Percentiles rank a stretch among this genome's conserved stretches.
Conservation (phyloP, 169 alveolate genomes). For the Ichthyophthirius multifiliis region DNA sequence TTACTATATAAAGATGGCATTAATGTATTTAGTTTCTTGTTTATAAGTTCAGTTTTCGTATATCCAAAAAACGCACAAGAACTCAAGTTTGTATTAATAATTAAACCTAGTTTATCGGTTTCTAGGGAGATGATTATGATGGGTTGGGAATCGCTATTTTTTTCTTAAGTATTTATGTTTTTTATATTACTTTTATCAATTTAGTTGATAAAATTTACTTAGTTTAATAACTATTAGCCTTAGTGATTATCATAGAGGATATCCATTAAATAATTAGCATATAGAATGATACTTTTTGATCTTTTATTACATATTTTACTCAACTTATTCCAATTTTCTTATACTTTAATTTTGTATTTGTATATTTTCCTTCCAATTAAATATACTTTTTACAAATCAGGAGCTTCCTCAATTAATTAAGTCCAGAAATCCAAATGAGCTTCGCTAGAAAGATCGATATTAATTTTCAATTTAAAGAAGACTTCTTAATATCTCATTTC, state of each 20-base stretch:
- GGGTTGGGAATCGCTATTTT: conserved; percentile 1
- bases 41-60: conserved; percentile 47
- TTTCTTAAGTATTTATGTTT: neutral
- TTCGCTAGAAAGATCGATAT: conserved; percentile 38
- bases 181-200: conserved; percentile 8
- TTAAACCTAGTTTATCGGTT: conserved; percentile 54
- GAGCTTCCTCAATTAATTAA: conserved; percentile 50
- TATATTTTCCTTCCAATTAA: conserved; percentile 52
- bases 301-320: conserved; percentile 37
- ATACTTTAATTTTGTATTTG: conserved; percentile 41
- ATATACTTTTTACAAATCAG: conserved; percentile 56
- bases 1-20: conserved; percentile 63
- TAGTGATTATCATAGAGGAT: neutral
- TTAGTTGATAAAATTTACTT: neutral
- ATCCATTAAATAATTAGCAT: conserved; percentile 2
- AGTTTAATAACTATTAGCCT: neutral
- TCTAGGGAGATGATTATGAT: conserved; percentile 51
- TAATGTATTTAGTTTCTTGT: conserved; percentile 47
- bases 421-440: conserved; percentile 62
- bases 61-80: conserved; percentile 49
- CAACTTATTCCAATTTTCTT: conserved; percentile 48
- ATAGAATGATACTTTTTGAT: neutral
- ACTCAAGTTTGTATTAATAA: conserved; percentile 38
- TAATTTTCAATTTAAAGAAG: conserved; percentile 36
- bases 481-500: conserved; percentile 45